Evolutionary conservation across 768 basidiomycete genomes (phyloP).

Genomic region (Agaricus blazei): DNA sequence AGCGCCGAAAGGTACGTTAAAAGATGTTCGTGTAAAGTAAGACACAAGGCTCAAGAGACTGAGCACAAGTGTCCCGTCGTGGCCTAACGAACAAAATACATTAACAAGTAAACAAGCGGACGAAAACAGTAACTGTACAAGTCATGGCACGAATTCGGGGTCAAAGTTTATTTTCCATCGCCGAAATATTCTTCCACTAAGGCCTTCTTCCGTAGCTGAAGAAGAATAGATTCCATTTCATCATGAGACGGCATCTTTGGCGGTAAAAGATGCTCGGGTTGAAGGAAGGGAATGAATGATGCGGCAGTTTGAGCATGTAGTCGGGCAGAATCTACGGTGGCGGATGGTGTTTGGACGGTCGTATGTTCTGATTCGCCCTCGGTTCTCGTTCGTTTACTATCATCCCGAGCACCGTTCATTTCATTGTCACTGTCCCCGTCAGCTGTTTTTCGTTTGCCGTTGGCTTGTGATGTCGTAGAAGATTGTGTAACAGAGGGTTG

Average conservation of each 20-base stretch:
- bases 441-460: slow-evolving; percentile 52
- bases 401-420: slow-evolving; percentile 29
- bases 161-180: slow-evolving; percentile 21
- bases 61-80: no score
- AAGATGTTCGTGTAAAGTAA: no score
- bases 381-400: slow-evolving; percentile 26
- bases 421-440: slow-evolving; percentile 39
- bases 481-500: slow-evolving; percentile 15
- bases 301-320: slow-evolving; percentile 55
- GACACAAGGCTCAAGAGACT: no score
- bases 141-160: slow-evolving; percentile 1
- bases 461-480: slow-evolving; percentile 18
- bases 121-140: slow-evolving; percentile 9
- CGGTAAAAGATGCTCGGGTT: slow-evolving; percentile 63
- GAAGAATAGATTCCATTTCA: slow-evolving; percentile 75
- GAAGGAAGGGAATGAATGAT: slow-evolving; percentile 70
- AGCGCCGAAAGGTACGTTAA: no score
- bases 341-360: slow-evolving; percentile 17
- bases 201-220: slow-evolving; percentile 75
- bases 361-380: slow-evolving; percentile 19
- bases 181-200: slow-evolving; percentile 74
- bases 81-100: background rate
- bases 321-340: slow-evolving; percentile 25
- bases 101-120: background rate
- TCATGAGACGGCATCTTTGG: slow-evolving; percentile 71